Evolutionary conservation across 2,329 filamentous ascomycete species (phyloP).

Genomic region (Colletotrichum ledebouriae): DNA sequence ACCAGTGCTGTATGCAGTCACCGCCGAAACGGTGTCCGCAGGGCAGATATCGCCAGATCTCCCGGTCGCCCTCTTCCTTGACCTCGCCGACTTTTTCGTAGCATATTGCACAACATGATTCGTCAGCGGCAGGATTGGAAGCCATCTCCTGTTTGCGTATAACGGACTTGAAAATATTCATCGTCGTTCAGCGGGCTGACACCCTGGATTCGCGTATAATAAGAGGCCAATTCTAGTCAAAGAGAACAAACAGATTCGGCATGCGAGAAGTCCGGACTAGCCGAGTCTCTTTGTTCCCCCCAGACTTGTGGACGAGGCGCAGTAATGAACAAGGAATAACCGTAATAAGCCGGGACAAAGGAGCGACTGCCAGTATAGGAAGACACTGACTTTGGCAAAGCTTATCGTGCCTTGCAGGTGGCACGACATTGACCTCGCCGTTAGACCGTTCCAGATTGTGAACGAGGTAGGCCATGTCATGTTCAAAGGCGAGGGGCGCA

Average conservation of each 20-base stretch:
- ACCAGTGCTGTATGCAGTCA: slow-evolving; percentile 59
- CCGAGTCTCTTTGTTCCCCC: slow-evolving; percentile 24
- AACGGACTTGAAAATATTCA: slow-evolving; percentile 40
- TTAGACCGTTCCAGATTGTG: slow-evolving; percentile 30
- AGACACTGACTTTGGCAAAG: slow-evolving; percentile 36
- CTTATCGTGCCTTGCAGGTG: slow-evolving; percentile 41
- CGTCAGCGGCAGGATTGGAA: slow-evolving; percentile 36
- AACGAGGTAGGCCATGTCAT: slow-evolving; percentile 32
- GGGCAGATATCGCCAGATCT: slow-evolving; percentile 57
- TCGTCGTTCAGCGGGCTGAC: slow-evolving; percentile 24
- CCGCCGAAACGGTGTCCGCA: slow-evolving; percentile 60
- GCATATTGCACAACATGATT: slow-evolving; percentile 57
- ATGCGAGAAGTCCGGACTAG: slow-evolving; percentile 1
- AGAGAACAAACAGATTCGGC: slow-evolving; percentile 6
- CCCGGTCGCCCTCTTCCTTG: slow-evolving; percentile 54
- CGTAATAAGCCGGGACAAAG: slow-evolving; percentile 11
- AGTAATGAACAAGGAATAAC: slow-evolving; percentile 29
- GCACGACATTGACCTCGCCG: slow-evolving; percentile 41
- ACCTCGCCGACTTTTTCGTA: slow-evolving; percentile 55
- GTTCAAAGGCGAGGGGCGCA: slow-evolving; percentile 30
- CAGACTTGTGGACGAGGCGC: slow-evolving; percentile 7
- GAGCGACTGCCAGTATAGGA: slow-evolving; percentile 19
- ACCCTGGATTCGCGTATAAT: slow-evolving; percentile 17
- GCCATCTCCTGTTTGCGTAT: slow-evolving; percentile 44
- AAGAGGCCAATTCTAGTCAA: slow-evolving; percentile 6